Base-by-base conservation (phyloP, 2,329 filamentous ascomycete genomes). In the Zasmidium cellare region DNA sequence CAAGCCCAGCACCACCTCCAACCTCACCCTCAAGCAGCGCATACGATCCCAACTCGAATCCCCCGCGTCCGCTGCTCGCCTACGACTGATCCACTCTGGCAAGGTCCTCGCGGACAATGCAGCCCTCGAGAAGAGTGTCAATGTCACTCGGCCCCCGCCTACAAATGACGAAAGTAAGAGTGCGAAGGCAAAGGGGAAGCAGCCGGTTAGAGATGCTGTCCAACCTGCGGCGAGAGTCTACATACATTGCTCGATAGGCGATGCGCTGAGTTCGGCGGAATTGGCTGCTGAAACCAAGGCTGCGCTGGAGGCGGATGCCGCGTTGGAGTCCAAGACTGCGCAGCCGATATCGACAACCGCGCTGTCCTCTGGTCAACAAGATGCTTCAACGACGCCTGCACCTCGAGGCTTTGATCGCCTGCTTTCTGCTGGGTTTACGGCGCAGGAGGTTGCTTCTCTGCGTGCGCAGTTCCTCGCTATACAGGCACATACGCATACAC, bases 211-310 rank as follows among this genome's bases (percentile, higher is more conserved):
- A 28, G 79, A 62, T 57, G 66, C 47, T 28, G 49, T 65, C 55
- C 25, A 65, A 7, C 65, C 68, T 7, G 70, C 70, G 20, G 79
- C 80, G 38, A 83, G 88, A 46, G 84, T 96, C 68, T 97, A 96
- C 74, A 88, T 97, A 60, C 96, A 96, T 78, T 97, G 93, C 81
- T 93, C 91, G 63, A 90, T 97, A 58, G 92, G 92, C 55, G 83
- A 87, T 72, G 79, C 84, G 23, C 82, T 97, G 12, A 84, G 88
- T 0, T 71, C 83, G 12, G 71, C 79, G 0, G 91, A 96, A 57
- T 83, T 97, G 20, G 82, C 81, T 1, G 81, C 80, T 14, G 92
- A 96, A 77, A 82, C 83, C 28, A 73, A 75, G 2, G 64, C 70
- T 20, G 77, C 65, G 22, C 65, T 69, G 24, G 70, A 70, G 12